Evolutionary conservation across 805 yeast species (phyloP), one percentile per base, ranked within the genome.

Genomic region (Priceomyces haplophilus): DNA sequence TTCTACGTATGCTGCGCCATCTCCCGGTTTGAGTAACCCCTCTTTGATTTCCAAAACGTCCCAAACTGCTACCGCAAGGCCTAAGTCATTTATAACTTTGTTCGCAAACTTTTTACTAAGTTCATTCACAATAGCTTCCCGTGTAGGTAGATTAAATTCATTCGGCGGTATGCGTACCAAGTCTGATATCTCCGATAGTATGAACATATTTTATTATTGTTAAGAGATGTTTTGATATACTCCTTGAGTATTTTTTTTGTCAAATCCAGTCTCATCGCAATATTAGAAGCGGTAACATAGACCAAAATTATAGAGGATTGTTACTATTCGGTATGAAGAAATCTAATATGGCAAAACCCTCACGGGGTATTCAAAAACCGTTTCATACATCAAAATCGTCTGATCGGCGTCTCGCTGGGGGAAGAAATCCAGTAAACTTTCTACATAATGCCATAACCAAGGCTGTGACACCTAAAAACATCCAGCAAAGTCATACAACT

Each of bases 21-120:
- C 98, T 7, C 99, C 98, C 1, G 96, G 96, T 54, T 82, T 85
- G 46, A 93, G 71, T 49, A 87, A 73, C 3, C 98, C 99, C 53
- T 93, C 98, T 38, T 86, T 87, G 19, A 85, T 81, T n/a, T 75
- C 76, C 35, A 82, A 64, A 3, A 93, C 60, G 59, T 93, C 99
- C 82, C 91, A 91, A 13, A 91, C 75, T 1, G 93, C 75, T 13
- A 93, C 67, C 34, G 88, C 90, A 2, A 93, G 73, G 1, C 99
- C 99, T 15, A 89, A 69, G 55, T 85, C 85, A 39, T 83, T 84
- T 34, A 93, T 78, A 43, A 93, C 83, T 55, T 85, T 86, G 64
- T 93, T 91, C 38, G 96, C 79, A 58, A 83, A 90, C 62, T 90
- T 91, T 48, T 75, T 77, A 61, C 89, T 87, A 44, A 93, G 74